phyloP scores from a whole-genome alignment of 768 basidiomycete species.

The Termitomyces sp. region DNA sequence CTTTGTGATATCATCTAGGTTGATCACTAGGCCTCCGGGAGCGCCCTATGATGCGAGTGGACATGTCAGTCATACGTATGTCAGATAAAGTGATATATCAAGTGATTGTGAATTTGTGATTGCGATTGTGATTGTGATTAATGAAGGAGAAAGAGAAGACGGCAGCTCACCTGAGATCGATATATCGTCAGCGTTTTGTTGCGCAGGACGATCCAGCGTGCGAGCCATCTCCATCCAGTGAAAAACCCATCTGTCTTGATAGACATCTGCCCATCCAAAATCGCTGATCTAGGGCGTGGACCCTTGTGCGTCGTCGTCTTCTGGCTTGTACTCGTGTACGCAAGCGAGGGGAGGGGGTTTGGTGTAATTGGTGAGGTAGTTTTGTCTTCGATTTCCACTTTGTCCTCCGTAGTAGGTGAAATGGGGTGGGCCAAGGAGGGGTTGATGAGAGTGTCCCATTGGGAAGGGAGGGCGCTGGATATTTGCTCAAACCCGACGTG shows the following conservation, averaged over 20 bases:
- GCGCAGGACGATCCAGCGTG: slow-evolving; percentile 73
- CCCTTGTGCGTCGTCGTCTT: slow-evolving; percentile 3
- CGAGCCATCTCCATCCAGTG: slow-evolving; percentile 73
- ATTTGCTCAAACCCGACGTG: slow-evolving; percentile 35
- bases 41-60: slow-evolving; percentile 6
- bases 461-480: slow-evolving; percentile 22
- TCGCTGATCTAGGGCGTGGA: slow-evolving; percentile 23
- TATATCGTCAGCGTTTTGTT: slow-evolving; percentile 66
- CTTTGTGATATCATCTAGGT: slow-evolving; percentile 25
- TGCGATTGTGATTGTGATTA: neutral
- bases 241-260: slow-evolving; percentile 75
- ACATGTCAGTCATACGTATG: neutral
- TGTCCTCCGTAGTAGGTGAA: slow-evolving; percentile 3
- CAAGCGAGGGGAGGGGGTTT: slow-evolving; percentile 14
- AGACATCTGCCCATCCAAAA: slow-evolving; percentile 59
- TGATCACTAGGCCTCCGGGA: slow-evolving; percentile 15
- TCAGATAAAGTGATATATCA: neutral
- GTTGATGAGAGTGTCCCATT: slow-evolving; percentile 17
- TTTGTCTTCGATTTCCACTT: slow-evolving; percentile 6
- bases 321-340: slow-evolving; percentile 10
- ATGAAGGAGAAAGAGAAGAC: neutral
- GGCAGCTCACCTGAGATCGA: slow-evolving; percentile 67
- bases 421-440: neutral
- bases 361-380: neutral
- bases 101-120: neutral